A percentile compares a stretch with the other conserved stretches of the same genome.
Conservation (phyloP, 371 early-diverging fungal species). For the Mortierella sp. region DNA sequence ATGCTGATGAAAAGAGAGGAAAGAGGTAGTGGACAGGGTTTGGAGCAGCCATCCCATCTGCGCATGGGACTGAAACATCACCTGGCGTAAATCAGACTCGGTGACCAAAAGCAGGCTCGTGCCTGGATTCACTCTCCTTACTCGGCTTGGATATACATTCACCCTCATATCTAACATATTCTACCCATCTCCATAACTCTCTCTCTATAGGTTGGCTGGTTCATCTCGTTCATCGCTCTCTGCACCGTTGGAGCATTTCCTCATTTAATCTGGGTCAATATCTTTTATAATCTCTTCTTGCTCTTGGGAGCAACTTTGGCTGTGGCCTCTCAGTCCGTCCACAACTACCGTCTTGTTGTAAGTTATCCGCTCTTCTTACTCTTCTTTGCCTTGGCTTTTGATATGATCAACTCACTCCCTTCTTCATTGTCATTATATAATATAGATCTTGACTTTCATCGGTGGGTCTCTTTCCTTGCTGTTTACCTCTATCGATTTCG, state of each 20-base stretch:
- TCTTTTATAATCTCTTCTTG: conserved; percentile 68
- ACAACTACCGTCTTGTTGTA: conserved; percentile 52
- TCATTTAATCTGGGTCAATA: conserved; percentile 67
- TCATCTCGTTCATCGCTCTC: conserved; percentile 72
- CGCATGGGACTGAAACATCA: neutral
- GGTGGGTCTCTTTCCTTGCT: conserved; percentile 61
- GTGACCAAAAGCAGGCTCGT: neutral
- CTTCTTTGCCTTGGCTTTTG: conserved; percentile 1
- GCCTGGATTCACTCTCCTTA: neutral
- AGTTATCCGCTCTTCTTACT: neutral
- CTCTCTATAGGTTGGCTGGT: conserved; percentile 68
- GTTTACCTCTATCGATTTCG: conserved; percentile 62
- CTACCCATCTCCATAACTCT: neutral
- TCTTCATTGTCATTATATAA: neutral
- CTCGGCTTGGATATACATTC: neutral
- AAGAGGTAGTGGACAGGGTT: neutral
- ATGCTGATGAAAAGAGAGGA: neutral
- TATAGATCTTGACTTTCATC: conserved; percentile 63
- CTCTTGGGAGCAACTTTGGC: conserved; percentile 59
- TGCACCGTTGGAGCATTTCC: conserved; percentile 63
- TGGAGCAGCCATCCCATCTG: neutral
- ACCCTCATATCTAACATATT: too few relatives aligned
- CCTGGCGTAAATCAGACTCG: neutral
- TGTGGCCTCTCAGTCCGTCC: conserved; percentile 58
- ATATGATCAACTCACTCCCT: neutral